phyloP scores from a whole-genome alignment of 139 green algal species.

The Pycnococcus provasolii region DNA sequence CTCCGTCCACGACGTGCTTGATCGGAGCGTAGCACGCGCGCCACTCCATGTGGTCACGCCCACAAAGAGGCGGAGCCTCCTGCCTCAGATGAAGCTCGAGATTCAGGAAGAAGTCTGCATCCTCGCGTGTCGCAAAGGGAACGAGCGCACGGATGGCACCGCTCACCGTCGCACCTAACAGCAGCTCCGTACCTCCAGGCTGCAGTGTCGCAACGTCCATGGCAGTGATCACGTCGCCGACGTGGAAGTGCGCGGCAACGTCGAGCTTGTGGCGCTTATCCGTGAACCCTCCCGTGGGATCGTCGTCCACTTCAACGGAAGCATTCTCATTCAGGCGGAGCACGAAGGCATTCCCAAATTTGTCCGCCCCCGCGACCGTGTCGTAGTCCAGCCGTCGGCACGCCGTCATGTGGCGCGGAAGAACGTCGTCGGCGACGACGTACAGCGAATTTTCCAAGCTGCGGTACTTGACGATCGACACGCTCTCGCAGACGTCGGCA shows the following conservation, averaged over 20 bases:
- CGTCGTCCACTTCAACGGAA: slow-evolving; percentile 79
- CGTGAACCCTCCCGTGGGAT: slow-evolving; percentile 87
- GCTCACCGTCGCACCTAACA: slow-evolving; percentile 78
- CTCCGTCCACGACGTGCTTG: slow-evolving; percentile 84
- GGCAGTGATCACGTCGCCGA: slow-evolving; percentile 80
- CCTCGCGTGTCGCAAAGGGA: slow-evolving; percentile 69
- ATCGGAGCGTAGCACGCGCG: slow-evolving; percentile 86
- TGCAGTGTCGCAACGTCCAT: slow-evolving; percentile 62
- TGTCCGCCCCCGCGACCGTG: slow-evolving; percentile 79
- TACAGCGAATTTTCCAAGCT: slow-evolving; percentile 82
- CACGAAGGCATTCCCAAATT: slow-evolving; percentile 92
- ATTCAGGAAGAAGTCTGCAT: slow-evolving; percentile 94
- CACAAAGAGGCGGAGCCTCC: slow-evolving; percentile 77
- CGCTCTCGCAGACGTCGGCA: slow-evolving; percentile 61
- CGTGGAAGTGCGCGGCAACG: slow-evolving; percentile 74
- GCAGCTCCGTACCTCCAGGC: slow-evolving; percentile 59
- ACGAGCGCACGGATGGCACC: slow-evolving; percentile 76
- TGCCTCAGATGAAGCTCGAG: slow-evolving; percentile 96
- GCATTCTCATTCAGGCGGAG: slow-evolving; percentile 70
- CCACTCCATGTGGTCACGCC: slow-evolving; percentile 86
- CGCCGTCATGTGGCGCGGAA: slow-evolving; percentile 64
- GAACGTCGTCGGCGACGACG: slow-evolving; percentile 84
- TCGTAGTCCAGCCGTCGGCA: slow-evolving; percentile 86
- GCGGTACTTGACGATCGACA: slow-evolving; percentile 80
- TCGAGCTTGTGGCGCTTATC: slow-evolving; percentile 78